Percentiles rank a stretch among this genome's conserved stretches.
Evolutionary conservation across 257 asterid species (phyloP).

Genomic region (Solanum pimpinellifolium): DNA sequence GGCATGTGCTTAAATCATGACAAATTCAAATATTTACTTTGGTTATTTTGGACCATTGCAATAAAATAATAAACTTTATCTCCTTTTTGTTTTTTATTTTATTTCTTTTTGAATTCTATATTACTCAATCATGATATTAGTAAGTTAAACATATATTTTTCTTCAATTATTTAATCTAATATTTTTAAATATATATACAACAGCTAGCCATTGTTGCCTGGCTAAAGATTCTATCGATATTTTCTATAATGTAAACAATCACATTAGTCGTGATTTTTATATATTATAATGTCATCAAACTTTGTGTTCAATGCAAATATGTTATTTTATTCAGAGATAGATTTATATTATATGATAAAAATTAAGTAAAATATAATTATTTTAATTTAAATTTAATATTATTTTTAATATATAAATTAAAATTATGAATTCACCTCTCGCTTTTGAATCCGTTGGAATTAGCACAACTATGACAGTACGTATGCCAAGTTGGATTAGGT

Average conservation of each 20-base stretch:
- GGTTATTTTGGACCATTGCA: neutral
- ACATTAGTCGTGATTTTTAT: neutral
- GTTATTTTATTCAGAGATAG: fast-evolving
- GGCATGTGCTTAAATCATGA: neutral
- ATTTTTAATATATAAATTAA: too few species aligned
- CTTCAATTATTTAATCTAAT: neutral
- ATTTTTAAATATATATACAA: neutral
- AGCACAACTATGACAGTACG: neutral
- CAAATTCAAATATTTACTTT: neutral
- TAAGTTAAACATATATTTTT: neutral
- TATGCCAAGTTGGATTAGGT: neutral
- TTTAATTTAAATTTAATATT: neutral
- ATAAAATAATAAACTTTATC: neutral
- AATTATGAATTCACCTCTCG: fast-evolving
- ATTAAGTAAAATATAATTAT: too few species aligned
- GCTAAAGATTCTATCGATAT: neutral
- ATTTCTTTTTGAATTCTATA: neutral
- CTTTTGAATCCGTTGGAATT: neutral
- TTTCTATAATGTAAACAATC: neutral
- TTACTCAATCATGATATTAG: neutral
- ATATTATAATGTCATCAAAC: neutral
- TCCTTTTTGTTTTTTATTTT: neutral
- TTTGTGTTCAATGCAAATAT: neutral
- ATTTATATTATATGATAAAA: neutral
- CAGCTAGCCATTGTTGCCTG: neutral